Evolutionary conservation across 805 yeast genomes (phyloP), one percentile per base, ranked within the genome.

Genomic region (Kodamaea kakaduensis): DNA sequence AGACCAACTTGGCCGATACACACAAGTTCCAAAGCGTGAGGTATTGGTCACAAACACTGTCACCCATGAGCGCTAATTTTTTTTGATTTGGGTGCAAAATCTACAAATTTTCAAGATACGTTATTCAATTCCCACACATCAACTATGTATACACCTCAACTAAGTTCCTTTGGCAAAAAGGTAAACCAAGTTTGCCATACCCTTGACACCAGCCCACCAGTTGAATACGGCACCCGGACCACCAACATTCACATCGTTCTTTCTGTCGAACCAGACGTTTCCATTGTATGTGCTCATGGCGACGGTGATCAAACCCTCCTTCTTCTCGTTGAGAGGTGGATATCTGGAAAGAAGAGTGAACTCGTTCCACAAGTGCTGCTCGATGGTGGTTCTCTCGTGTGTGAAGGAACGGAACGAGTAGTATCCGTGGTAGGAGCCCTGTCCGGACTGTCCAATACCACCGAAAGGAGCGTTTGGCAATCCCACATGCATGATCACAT

Each of bases 361-460:
- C 50, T 87, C 96, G 32, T 67, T 67, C 80, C 80, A 78, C 40
- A 68, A 69, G 10, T 82, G 79, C 54, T 82, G 85, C 31, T 67
- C 72, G 45, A 84, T 53, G 2, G 79, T 65, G 0, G 88, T 73
- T 48, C 95, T 73, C 52, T 75, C 75, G 56, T 85, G 95, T 2
- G 87, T 73, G 52, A 89, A 89, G n/a, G 83, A 67, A 20, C 58
- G 47, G 58, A 51, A 67, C 6, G 88, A 81, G 53, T 61, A 69
- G 42, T 59, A 61, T 3, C 96, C 96, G 53, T 88, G 96, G 59
- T 87, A 88, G 21, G 71, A 61, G 8, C 97, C 97, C 39, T 67
- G 64, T 1, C 97, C 97, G 0, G 96, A 85, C 10, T 54, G 54
- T 9, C 97, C 96, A 37, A 89, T 63, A 16, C 97, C 97, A 21